A percentile compares a stretch with the other conserved stretches of the same genome.
Evolutionary conservation across 805 yeast species (phyloP).

Genomic region (Helenozyma rhizophorensis): DNA sequence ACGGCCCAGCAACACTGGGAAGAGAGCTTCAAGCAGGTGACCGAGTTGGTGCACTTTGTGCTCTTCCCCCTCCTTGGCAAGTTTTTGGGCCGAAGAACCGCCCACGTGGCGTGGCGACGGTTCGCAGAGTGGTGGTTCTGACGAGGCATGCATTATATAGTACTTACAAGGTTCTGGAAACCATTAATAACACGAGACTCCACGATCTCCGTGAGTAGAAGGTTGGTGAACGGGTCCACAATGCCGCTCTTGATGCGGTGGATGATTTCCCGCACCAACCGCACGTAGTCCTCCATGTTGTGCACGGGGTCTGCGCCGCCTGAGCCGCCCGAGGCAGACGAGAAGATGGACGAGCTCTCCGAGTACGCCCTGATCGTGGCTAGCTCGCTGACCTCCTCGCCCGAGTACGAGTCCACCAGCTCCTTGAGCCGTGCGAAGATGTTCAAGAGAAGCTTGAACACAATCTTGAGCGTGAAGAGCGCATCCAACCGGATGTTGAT

Average conservation of each 20-base stretch:
- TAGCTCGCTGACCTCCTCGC: conserved; percentile 1
- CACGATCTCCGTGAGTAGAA: conserved; percentile 29
- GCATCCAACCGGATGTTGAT: conserved; percentile 38
- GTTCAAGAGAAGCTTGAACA: conserved; percentile 25
- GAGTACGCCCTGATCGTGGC: conserved; percentile 10
- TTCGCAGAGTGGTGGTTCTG: conserved; percentile 34
- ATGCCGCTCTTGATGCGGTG: conserved; percentile 31
- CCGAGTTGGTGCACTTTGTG: conserved; percentile 54
- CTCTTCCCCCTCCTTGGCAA: conserved; percentile 65
- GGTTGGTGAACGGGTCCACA: conserved; percentile 32
- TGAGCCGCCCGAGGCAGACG: conserved; percentile 23
- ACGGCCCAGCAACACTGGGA: conserved; percentile 73
- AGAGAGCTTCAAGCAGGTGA: conserved; percentile 57
- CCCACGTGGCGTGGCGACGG: conserved; percentile 32
- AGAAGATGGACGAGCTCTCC: conserved; percentile 34
- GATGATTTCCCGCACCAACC: conserved; percentile 23
- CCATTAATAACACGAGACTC: conserved; percentile 25
- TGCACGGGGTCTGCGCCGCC: conserved; percentile 18
- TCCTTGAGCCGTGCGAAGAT: conserved; percentile 23
- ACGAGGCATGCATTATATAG: conserved; percentile 12
- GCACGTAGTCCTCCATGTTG: conserved; percentile 30
- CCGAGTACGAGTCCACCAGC: conserved; percentile 15
- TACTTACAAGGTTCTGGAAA: conserved; percentile 25
- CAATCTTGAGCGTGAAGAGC: conserved; percentile 33
- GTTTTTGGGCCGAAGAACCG: conserved; percentile 53